Evolutionary conservation across 495 filamentous ascomycete species (phyloP).

Genomic region (Penicillium cataractarum): DNA sequence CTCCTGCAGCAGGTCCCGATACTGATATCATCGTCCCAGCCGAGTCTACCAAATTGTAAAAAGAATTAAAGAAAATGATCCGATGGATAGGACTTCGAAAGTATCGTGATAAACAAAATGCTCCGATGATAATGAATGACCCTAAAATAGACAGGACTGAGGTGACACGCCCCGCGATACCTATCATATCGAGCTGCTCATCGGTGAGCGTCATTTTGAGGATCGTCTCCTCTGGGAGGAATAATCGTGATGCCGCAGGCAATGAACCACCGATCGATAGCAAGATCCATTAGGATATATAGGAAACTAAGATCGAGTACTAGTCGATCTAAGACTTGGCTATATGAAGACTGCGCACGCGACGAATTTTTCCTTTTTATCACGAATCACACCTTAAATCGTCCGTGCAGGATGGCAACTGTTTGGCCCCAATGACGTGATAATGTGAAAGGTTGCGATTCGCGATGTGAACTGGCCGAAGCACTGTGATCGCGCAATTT

Average conservation of each 20-base stretch:
- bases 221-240: slow-evolving; percentile 19
- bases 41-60: slow-evolving; percentile 51
- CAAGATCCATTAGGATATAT: background rate
- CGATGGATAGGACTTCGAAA: slow-evolving; percentile 54
- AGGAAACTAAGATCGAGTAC: background rate
- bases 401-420: slow-evolving; percentile 15
- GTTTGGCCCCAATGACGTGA: slow-evolving; percentile 25
- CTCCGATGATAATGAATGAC: slow-evolving; percentile 42
- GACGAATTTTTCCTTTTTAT: background rate
- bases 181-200: slow-evolving; percentile 32
- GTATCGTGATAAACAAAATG: slow-evolving; percentile 40
- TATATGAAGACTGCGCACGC: background rate
- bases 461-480: slow-evolving; percentile 1
- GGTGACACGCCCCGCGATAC: slow-evolving; percentile 40
- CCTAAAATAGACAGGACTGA: slow-evolving; percentile 45
- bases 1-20: slow-evolving; percentile 41
- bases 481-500: slow-evolving; percentile 7
- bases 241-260: background rate
- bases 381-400: slow-evolving; percentile 1
- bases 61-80: slow-evolving; percentile 52
- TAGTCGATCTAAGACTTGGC: background rate
- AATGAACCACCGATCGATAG: background rate
- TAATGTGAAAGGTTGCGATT: slow-evolving; percentile 8
- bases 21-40: slow-evolving; percentile 50
- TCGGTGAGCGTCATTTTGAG: slow-evolving; percentile 36